Percentiles rank a stretch among this genome's conserved stretches.
These are phyloP conservation scores for Apiotrichum domesticum DNA, from an alignment of 1,284 basidiomycete genomes.

Conservation along the genomic window DNA sequence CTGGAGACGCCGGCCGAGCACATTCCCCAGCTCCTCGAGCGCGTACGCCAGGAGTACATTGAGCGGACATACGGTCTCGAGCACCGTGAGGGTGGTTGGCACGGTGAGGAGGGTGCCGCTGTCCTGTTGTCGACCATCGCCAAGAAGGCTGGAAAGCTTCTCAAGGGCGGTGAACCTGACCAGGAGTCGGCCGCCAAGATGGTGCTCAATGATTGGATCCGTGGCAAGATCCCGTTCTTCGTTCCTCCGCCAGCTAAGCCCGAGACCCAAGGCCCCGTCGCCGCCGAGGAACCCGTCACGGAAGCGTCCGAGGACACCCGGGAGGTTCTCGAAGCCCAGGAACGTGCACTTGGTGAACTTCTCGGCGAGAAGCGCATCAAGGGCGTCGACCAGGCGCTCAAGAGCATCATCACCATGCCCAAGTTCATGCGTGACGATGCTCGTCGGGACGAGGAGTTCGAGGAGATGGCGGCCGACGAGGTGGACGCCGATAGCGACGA, in stretches of 20 bases:
- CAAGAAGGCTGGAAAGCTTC: constrained; percentile 80
- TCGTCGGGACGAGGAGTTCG: constrained; percentile 42
- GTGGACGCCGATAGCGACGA: constrained; percentile 24
- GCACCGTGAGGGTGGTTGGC: constrained; percentile 53
- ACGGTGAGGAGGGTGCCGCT: constrained; percentile 55
- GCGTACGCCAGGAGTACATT: constrained; percentile 89
- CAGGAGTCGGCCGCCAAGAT: constrained; percentile 90
- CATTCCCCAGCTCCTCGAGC: constrained; percentile 76
- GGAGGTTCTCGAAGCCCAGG: constrained; percentile 41
- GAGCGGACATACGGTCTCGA: constrained; percentile 79
- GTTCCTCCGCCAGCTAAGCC: constrained; percentile 49
- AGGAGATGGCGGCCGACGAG: constrained; percentile 36
- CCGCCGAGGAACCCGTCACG: constrained; percentile 24
- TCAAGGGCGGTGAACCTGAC: constrained; percentile 94
- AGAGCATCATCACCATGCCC: constrained; percentile 54
- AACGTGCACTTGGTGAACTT: constrained; percentile 41
- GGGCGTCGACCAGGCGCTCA: constrained; percentile 55
- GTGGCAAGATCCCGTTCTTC: constrained; percentile 64
- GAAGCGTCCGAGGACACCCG: constrained; percentile 27
- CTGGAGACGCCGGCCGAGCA: constrained; percentile 90
- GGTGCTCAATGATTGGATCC: constrained; percentile 93
- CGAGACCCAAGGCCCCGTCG: constrained; percentile 30
- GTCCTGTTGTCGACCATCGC: constrained; percentile 80
- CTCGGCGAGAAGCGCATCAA: constrained; percentile 49
- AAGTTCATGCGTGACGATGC: constrained; percentile 51